phyloP scores from a whole-genome alignment of 768 basidiomycete species.

The Termitomyces bulborhizus region DNA sequence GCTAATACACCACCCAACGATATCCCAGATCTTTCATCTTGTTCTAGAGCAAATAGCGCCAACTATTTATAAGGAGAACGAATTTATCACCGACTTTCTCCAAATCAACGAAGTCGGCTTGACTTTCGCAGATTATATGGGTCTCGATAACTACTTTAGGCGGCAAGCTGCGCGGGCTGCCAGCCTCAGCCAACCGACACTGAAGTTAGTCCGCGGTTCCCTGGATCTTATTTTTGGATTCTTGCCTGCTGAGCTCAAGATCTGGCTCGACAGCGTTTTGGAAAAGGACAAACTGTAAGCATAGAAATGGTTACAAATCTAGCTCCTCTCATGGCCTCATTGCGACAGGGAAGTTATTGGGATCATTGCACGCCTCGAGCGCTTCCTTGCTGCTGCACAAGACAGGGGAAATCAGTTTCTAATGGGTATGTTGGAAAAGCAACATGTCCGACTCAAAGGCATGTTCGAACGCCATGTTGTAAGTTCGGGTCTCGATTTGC shows the following conservation, averaged over 20 bases:
- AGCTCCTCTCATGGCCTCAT: neutral
- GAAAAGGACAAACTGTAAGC: slow-evolving; percentile 70
- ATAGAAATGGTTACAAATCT: neutral
- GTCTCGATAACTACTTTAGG: slow-evolving; percentile 89
- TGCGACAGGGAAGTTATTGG: slow-evolving; percentile 75
- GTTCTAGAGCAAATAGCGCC: slow-evolving; percentile 72
- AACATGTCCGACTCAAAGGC: slow-evolving; percentile 70
- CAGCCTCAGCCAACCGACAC: slow-evolving; percentile 60
- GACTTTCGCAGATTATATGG: slow-evolving; percentile 95
- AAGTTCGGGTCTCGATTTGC: slow-evolving; percentile 16
- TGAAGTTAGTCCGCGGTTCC: slow-evolving; percentile 78
- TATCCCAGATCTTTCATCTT: slow-evolving; percentile 62
- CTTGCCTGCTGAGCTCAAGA: slow-evolving; percentile 73
- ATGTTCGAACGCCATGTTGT: slow-evolving; percentile 75
- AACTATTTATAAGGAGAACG: slow-evolving; percentile 76
- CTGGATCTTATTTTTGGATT: slow-evolving; percentile 97
- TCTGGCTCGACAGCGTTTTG: slow-evolving; percentile 78
- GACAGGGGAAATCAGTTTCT: slow-evolving; percentile 77
- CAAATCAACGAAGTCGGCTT: slow-evolving; percentile 85
- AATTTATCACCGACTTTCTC: slow-evolving; percentile 87
- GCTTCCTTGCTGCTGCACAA: slow-evolving; percentile 69
- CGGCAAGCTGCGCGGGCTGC: slow-evolving; percentile 78
- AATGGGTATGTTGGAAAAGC: slow-evolving; percentile 68
- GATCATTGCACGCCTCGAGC: slow-evolving; percentile 72
- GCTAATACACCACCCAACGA: neutral